Base-by-base conservation (phyloP, 306 rosid genomes). In the Betula pendula region DNA sequence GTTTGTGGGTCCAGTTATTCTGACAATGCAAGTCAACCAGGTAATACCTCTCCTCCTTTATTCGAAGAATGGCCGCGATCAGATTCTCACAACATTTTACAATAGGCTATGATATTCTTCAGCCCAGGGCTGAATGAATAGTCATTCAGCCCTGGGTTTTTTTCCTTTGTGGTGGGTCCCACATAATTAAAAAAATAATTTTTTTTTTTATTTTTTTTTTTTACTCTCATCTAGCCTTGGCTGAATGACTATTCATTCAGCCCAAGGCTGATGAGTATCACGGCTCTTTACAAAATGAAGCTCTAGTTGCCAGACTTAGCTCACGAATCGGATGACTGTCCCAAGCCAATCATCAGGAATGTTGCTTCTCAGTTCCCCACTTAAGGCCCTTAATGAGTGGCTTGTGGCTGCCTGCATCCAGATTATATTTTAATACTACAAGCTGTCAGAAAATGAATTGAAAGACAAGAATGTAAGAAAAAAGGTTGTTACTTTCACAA, bases 281-380 rank as follows among this genome's bases (percentile, higher is more conserved):
- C n/a, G n/a, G n/a, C n/a, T n/a, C n/a, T n/a, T n/a, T n/a, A n/a
- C n/a, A n/a, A n/a, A n/a, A n/a, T n/a, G n/a, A n/a, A n/a, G n/a
- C n/a, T n/a, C n/a, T 33, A 3, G 45, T 8, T 16, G 24, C n/a
- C 43, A 31, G 19, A 15, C 20, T 65, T 83, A 86, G 83, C 74
- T 66, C 12, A 72, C 70, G 48, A 87, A 88, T 14, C 92, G 86
- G 81, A 95, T 96, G 5, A 80, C 85, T 0, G 97, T 95, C 42
- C 98, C 98, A 12, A 84, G 89, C 97, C 98, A 95, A 81, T 95
- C 97, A 25, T 87, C 88, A 1, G 98, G 96, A 77, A 92, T 82
- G 81, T 78, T 25, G 79, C 74, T 76, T 75, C 82, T 78, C 63
- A 95, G 82, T 74, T 87, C 97, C 55, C 98, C 98, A 20, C 78